Evolutionary conservation across 2,329 filamentous ascomycete species (phyloP), one percentile per base, ranked within the genome.

Genomic region (Diaporthe aspalathi): DNA sequence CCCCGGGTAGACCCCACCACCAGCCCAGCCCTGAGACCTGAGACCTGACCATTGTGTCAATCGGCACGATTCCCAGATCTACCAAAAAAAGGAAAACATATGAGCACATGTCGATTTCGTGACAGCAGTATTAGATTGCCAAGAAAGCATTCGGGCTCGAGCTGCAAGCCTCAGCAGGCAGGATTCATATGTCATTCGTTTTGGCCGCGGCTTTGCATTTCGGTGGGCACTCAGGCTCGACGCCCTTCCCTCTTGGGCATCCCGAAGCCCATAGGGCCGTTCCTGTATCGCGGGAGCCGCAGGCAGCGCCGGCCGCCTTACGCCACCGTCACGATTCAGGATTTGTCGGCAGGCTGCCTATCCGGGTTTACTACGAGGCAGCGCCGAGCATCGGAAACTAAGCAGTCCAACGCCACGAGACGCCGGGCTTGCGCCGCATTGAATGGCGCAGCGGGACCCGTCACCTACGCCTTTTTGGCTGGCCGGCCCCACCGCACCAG

Each of bases 21-120:
- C 12, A 50, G 60, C 32, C 60, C 45, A 50, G 60, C 45, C 60
- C 45, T 65, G 60, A 65, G 32, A 65, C 60, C 32, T n/a, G n/a
- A n/a, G n/a, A n/a, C n/a, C 60, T 47, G 43, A 38, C 60, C 60
- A 43, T 45, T 65, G 60, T 50, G 60, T 65, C 60, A 65, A 50
- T 65, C 45, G 60, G 60, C 35, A 65, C 60, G 60, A 65, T 65
- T 65, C 60, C 60, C 50, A 50, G 60, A 65, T 65, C 45, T 65
- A 20, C 60, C 60, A 24, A 65, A 65, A n/a, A 38, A 50, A 50
- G 16, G n/a, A 38, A 50, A 49, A 50, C 27, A 32, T 20, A 47
- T 7, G 45, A 49, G 45, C 60, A 50, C 45, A 50, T 50, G 60
- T 38, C 14, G 32, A 38, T 35, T 32, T 63, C 60, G 35, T 24